Base-by-base conservation (phyloP, 192 early-diverging fungal species). In the Phycomyces blakesleeanus region DNA sequence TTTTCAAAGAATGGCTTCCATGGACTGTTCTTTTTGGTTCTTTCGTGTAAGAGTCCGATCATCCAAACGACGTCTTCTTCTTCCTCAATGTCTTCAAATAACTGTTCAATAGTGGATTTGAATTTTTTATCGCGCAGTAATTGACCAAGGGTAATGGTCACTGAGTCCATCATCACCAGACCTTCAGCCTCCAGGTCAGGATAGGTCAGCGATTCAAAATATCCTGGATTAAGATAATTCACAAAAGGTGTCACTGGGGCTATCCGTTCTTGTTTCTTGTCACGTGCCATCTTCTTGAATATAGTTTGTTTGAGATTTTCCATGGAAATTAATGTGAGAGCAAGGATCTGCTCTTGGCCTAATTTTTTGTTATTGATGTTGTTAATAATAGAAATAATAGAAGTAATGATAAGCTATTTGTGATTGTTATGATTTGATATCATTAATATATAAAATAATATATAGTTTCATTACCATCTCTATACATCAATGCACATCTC, bases 401-500 rank as follows among this genome's bases (percentile, higher is more conserved):
- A n/a, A n/a, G n/a, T n/a, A n/a, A 34, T 34, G 29, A 34, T 34
- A 34, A 34, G 29, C 29, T 34, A 7, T 6, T 54, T 53, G 21
- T 41, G 10, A 53, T 18, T 47, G 22, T 6, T 42, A 0, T 37
- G 6, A 11, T 26, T 54, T 1, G 26, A 37, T 44, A 64, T 29
- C 25, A 44, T 7, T 12, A 7, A 37, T 22, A 39, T 25, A 21
- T 16, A 26, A 63, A 15, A 55, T 21, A 56, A 14, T 26, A 27
- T 37, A 29, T 29, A 9, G 8, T 39, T 60, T 26, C 5, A 42
- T 53, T 73, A 78, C 81, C 81, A 50, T 54, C 37, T 6, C 87
- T 76, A 65, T 89, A 89, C 42, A 71, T 60, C 3, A 79, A 47
- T 0, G 84, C 79, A 68, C 74, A 71, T 26, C 55, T 63, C 22